Conservation (phyloP, 257 asterid species). For the Nicotiana benthamiana region DNA sequence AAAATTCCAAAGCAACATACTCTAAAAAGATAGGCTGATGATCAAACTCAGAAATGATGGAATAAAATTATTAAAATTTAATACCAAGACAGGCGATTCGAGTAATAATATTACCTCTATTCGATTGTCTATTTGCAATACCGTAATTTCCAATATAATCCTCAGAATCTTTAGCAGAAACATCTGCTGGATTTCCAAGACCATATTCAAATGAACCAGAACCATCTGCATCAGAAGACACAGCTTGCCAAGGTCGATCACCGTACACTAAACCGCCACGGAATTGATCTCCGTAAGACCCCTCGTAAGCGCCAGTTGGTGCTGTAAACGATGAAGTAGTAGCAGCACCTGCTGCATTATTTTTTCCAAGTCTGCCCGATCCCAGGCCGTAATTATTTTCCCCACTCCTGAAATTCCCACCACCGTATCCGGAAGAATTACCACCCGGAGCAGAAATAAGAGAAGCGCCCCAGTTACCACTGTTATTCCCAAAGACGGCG, state of each 20-base stretch:
- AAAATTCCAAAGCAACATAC: background rate
- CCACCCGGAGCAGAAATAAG: slow-evolving; percentile 45
- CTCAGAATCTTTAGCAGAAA: slow-evolving; percentile 32
- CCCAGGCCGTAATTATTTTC: slow-evolving; percentile 49
- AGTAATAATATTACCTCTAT: slow-evolving; percentile 51
- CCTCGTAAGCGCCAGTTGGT: slow-evolving; percentile 40
- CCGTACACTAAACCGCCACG: slow-evolving; percentile 31
- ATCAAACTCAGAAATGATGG: background rate
- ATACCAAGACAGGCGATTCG: background rate
- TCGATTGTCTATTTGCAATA: slow-evolving; percentile 55
- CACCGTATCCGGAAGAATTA: slow-evolving; percentile 39
- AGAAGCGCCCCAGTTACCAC: slow-evolving; percentile 57
- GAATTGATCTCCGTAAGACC: slow-evolving; percentile 31
- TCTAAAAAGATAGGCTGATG: background rate
- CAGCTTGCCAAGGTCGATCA: slow-evolving; percentile 40
- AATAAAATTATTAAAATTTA: background rate
- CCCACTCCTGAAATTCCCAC: slow-evolving; percentile 51
- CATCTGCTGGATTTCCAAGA: slow-evolving; percentile 34
- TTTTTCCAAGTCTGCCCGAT: slow-evolving; percentile 57
- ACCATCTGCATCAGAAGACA: slow-evolving; percentile 35
- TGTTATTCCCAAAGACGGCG: slow-evolving; percentile 61
- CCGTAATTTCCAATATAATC: slow-evolving; percentile 33
- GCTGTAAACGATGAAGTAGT: slow-evolving; percentile 43
- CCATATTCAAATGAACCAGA: slow-evolving; percentile 43
- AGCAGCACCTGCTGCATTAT: slow-evolving; percentile 33